Conservation (phyloP, 768 basidiomycete genomes). For the Mycena belliarum region DNA sequence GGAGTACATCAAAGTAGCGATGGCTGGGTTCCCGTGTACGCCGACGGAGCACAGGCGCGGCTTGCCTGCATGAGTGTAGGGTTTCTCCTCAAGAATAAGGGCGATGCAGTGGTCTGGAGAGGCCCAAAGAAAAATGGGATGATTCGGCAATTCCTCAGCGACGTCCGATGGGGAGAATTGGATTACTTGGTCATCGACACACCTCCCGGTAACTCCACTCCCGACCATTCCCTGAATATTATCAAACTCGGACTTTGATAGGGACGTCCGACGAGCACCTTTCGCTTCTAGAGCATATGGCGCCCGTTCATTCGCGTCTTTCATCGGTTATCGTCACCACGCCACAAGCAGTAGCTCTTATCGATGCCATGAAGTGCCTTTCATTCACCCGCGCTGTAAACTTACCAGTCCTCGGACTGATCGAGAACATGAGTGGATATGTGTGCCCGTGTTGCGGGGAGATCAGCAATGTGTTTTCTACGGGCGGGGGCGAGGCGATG, state of each 20-base stretch:
- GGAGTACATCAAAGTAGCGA: conserved; percentile 91
- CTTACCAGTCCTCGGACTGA: conserved; percentile 85
- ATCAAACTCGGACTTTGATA: conserved; percentile 36
- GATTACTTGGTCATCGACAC: conserved; percentile 95
- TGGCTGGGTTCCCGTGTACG: conserved; percentile 98
- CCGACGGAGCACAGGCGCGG: conserved; percentile 73
- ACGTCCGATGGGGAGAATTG: conserved; percentile 93
- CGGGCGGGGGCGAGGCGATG: conserved; percentile 90
- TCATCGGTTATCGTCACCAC: conserved; percentile 93
- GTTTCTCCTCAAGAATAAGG: conserved; percentile 86
- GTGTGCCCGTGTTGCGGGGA: conserved; percentile 97
- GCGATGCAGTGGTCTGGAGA: conserved; percentile 95
- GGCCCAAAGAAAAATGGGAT: conserved; percentile 99
- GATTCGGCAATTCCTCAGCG: conserved; percentile 93
- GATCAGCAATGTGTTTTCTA: conserved; percentile 92
- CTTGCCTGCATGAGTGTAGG: conserved; percentile 97
- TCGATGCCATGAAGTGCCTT: conserved; percentile 94
- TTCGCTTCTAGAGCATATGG: conserved; percentile 90
- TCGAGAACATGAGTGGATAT: conserved; percentile 99
- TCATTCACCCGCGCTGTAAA: conserved; percentile 90
- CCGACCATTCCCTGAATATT: conserved; percentile 3
- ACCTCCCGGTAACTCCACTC: conserved; percentile 75
- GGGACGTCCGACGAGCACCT: conserved; percentile 99
- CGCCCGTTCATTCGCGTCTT: conserved; percentile 75
- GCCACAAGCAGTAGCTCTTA: conserved; percentile 93